These are phyloP conservation scores for Amaranthus hypochondriacus DNA, from an alignment of 148 eudicot species.

Conservation along the genomic window DNA sequence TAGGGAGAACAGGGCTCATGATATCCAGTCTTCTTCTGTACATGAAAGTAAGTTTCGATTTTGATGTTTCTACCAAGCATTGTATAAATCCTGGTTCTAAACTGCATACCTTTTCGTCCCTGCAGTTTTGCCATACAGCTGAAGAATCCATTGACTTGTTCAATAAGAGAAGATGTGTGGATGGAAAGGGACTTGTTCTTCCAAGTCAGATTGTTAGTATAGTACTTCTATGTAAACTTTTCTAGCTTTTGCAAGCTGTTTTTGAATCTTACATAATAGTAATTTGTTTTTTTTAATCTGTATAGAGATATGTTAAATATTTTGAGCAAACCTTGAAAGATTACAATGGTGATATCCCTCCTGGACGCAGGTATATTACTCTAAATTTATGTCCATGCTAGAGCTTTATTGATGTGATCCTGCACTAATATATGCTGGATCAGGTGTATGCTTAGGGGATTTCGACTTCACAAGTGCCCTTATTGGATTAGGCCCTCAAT, in stretches of 20 bases:
- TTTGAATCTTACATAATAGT: background rate
- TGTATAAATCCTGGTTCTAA: constrained; percentile 10
- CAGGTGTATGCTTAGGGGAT: constrained; percentile 99
- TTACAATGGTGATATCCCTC: constrained; percentile 58
- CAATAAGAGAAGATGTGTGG: constrained; percentile 88
- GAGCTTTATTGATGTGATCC: constrained; percentile 11
- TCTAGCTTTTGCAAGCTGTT: background rate
- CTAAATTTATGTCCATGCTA: constrained; percentile 1
- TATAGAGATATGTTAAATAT: constrained; percentile 87
- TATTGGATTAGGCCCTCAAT: constrained; percentile 97
- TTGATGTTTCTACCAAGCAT: constrained; percentile 9
- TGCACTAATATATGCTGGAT: constrained; percentile 26
- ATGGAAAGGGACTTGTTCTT: constrained; percentile 81
- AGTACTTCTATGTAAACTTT: constrained; percentile 9
- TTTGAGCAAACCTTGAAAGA: constrained; percentile 62
- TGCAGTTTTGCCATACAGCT: constrained; percentile 86
- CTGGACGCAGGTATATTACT: constrained; percentile 65
- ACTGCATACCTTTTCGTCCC: constrained; percentile 8
- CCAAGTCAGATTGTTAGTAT: constrained; percentile 93
- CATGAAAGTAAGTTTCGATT: constrained; percentile 51
- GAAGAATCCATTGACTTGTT: constrained; percentile 82
- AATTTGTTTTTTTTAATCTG: constrained; percentile 15
- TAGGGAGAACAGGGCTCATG: constrained; percentile 95
- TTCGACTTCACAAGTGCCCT: constrained; percentile 84
- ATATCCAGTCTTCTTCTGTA: constrained; percentile 83